These are phyloP conservation scores for Pilobolus umbonatus DNA, from an alignment of 192 early-diverging fungal genomes.

Conservation along the genomic window DNA sequence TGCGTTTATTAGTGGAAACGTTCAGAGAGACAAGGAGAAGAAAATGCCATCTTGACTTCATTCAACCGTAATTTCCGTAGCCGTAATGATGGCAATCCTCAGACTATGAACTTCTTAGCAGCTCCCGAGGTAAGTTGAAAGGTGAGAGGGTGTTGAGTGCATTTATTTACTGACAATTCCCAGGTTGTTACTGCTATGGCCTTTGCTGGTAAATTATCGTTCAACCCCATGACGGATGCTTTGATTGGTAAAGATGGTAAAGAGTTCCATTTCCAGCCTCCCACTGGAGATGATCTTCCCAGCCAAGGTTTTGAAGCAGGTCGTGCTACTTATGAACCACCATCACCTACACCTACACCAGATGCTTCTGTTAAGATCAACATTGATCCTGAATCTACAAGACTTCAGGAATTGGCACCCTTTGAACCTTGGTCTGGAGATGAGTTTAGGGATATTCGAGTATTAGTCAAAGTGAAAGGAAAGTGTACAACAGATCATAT, in stretches of 20 bases:
- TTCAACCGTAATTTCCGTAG: slow-evolving; percentile 98
- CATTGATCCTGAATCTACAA: slow-evolving; percentile 57
- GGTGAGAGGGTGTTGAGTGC: not conserved
- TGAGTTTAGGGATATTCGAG: slow-evolving; percentile 70
- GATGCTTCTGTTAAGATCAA: slow-evolving; percentile 52
- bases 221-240: slow-evolving; percentile 87
- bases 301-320: slow-evolving; percentile 74
- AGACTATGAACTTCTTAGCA: slow-evolving; percentile 96
- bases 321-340: slow-evolving; percentile 57
- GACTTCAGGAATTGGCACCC: slow-evolving; percentile 87
- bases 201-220: slow-evolving; percentile 79
- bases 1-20: slow-evolving; percentile 75
- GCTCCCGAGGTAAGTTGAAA: slow-evolving; percentile 74
- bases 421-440: slow-evolving; percentile 79
- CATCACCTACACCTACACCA: slow-evolving; percentile 34
- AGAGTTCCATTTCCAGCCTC: slow-evolving; percentile 76
- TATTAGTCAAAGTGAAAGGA: slow-evolving; percentile 94
- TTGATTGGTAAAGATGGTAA: slow-evolving; percentile 66
- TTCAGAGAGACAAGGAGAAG: slow-evolving; percentile 58
- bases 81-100: slow-evolving; percentile 90
- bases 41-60: slow-evolving; percentile 91
- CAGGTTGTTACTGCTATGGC: slow-evolving; percentile 91
- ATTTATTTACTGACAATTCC: not conserved
- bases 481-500: slow-evolving; percentile 99
- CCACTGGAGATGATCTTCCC: slow-evolving; percentile 82